phyloP scores from a whole-genome alignment of 768 basidiomycete genomes.

The Austroboletus eburneus region DNA sequence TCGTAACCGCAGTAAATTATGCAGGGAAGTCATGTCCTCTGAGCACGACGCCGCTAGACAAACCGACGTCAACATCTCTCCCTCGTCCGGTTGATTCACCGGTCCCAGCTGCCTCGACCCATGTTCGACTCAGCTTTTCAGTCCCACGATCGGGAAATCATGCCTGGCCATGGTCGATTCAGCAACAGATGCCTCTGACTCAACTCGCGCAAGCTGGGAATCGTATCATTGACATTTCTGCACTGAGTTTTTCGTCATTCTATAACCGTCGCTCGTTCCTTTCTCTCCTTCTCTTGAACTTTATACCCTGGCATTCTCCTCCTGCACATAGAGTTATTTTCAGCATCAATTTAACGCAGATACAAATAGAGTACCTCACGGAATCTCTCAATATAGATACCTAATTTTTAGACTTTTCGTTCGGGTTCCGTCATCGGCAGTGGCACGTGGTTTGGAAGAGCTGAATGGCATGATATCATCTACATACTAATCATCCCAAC shows the following conservation, averaged over 20 bases:
- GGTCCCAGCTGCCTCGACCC: background rate
- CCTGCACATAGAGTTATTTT: too few species aligned
- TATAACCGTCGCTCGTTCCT: background rate
- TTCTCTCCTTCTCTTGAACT: background rate
- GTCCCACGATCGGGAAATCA: constrained; percentile 5
- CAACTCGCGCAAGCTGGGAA: background rate
- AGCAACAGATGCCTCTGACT: background rate
- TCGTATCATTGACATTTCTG: constrained; percentile 3
- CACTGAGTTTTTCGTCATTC: background rate
- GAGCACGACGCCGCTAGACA: constrained; percentile 1
- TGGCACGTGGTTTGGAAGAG: too few species aligned
- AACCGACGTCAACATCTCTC: background rate
- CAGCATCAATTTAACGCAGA: too few species aligned
- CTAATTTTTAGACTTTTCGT: too few species aligned
- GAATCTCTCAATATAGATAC: too few species aligned
- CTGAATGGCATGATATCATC: too few species aligned
- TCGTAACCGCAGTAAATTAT: constrained; percentile 22
- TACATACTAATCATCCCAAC: too few species aligned
- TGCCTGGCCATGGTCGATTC: constrained; percentile 10
- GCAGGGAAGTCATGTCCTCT: constrained; percentile 11
- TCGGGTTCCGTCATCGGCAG: too few species aligned
- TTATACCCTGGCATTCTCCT: too few species aligned
- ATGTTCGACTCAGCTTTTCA: background rate
- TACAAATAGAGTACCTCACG: too few species aligned
- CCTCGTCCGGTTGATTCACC: background rate